Base-by-base conservation (phyloP, 2,329 filamentous ascomycete species). In the Monilinia polystroma region DNA sequence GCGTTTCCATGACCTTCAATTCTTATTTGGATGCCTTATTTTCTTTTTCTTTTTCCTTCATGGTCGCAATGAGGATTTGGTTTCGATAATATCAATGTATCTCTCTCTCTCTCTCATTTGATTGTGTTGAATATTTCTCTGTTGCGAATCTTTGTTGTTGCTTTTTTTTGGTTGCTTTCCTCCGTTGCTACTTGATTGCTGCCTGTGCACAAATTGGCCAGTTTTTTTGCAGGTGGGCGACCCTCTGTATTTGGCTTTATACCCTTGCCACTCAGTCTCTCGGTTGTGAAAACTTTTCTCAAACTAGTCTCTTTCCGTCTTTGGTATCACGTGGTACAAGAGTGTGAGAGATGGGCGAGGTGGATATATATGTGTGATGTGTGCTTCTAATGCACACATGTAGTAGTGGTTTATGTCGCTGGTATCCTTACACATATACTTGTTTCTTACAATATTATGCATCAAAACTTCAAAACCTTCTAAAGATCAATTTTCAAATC, bases 161-260 rank as follows among this genome's bases (percentile, higher is more conserved):
- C 4, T 14, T 6, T n/a, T 65, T 23, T 18, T 38, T 54, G n/a
- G 29, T 20, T n/a, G 18, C 29, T 23, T 60, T 51, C 45, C 14
- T 38, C 20, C 41, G 58, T 60, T 60, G 58, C 58, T 62, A 14
- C 58, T 38, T 32, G 20, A 43, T 63, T 70, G 67, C 68, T 69
- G 66, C 69, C 73, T 71, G 68, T 68, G 67, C 66, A 56, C 55
- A 56, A 51, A 52, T 49, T 59, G 63, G 64, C 62, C 63, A 67
- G 63, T 63, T 68, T 72, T 16, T 16, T 72, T 69, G 67, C 66
- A 71, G 70, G 74, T 75, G 74, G 74, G 74, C 72, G 74, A 69
- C 66, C 71, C 69, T 72, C 67, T 68, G 74, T 76, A 76, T 75
- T 75, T 75, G 74, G 72, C 58, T 75, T 75, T 76, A 74, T 76